Evolutionary conservation across 306 rosid species (phyloP).

Genomic region (Urtica urens): DNA sequence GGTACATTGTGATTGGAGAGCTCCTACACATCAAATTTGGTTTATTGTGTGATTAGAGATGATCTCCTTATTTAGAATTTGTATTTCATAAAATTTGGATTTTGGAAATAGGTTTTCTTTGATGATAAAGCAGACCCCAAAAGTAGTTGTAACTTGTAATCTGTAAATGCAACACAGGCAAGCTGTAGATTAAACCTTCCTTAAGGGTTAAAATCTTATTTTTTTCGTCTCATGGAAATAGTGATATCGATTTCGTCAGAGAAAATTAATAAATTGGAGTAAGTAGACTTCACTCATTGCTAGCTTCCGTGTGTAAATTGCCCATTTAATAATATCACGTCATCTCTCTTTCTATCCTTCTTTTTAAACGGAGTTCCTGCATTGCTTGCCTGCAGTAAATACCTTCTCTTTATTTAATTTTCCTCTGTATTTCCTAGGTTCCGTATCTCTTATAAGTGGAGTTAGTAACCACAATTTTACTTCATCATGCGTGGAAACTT

Average conservation of each 20-base stretch:
- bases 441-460: not conserved
- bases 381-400: not conserved
- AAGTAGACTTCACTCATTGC: slow-evolving; percentile 1
- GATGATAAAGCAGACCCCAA: not conserved
- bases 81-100: not conserved
- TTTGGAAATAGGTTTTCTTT: not conserved
- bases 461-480: too few species aligned
- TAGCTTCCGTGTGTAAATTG: slow-evolving; percentile 1
- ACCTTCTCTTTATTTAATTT: not conserved
- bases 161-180: slow-evolving; percentile 6
- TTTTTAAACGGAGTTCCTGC: not conserved
- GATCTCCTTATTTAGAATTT: too few species aligned
- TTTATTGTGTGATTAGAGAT: too few species aligned
- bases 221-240: not conserved
- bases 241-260: not conserved
- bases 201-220: not conserved
- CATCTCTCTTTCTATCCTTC: not conserved
- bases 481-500: too few species aligned
- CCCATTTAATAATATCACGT: slow-evolving; percentile 5
- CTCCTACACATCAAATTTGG: too few species aligned
- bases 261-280: not conserved
- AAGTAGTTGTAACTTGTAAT: slow-evolving; percentile 2
- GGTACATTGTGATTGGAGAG: too few species aligned
- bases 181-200: not conserved
- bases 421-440: not conserved